phyloP scores from a whole-genome alignment of 75 land plant species.

The Selaginella moellendorffii region DNA sequence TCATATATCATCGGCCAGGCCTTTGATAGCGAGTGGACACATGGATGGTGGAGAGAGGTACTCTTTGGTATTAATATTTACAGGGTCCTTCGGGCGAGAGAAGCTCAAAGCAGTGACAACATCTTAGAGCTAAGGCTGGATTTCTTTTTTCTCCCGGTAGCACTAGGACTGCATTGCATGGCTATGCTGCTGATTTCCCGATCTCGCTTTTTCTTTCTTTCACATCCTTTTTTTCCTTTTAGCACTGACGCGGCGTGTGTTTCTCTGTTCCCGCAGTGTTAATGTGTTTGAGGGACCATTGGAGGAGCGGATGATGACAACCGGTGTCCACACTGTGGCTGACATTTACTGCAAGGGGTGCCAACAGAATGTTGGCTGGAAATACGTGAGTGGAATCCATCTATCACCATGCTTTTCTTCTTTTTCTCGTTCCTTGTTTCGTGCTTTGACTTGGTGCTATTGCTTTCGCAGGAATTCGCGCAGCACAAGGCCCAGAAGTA shows the following conservation, averaged over 20 bases:
- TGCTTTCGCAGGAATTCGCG: constrained; percentile 41
- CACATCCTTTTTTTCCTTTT: neutral
- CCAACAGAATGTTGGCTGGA: constrained; percentile 84
- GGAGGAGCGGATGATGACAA: constrained; percentile 83
- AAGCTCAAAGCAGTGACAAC: neutral
- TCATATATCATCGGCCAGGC: too few relatives aligned
- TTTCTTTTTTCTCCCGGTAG: neutral
- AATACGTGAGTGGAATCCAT: constrained; percentile 90
- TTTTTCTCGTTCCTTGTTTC: too few relatives aligned
- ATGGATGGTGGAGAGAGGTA: too few relatives aligned
- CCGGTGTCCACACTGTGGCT: constrained; percentile 72
- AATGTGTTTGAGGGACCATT: constrained; percentile 53
- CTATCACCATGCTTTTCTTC: too few relatives aligned
- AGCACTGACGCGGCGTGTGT: neutral
- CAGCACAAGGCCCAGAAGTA: constrained; percentile 58
- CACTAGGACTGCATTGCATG: constrained; percentile 5
- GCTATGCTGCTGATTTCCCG: neutral
- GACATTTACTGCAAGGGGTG: constrained; percentile 82
- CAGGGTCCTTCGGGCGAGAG: too few relatives aligned
- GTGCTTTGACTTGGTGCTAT: constrained; percentile 5
- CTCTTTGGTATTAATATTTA: too few relatives aligned
- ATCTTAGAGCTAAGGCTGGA: neutral
- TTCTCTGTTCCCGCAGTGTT: constrained; percentile 35
- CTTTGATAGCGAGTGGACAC: too few relatives aligned
- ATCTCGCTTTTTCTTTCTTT: too few relatives aligned